These are phyloP conservation scores for Trichophyton mentagrophytes DNA, from an alignment of 2,329 filamentous ascomycete genomes.

Conservation along the genomic window DNA sequence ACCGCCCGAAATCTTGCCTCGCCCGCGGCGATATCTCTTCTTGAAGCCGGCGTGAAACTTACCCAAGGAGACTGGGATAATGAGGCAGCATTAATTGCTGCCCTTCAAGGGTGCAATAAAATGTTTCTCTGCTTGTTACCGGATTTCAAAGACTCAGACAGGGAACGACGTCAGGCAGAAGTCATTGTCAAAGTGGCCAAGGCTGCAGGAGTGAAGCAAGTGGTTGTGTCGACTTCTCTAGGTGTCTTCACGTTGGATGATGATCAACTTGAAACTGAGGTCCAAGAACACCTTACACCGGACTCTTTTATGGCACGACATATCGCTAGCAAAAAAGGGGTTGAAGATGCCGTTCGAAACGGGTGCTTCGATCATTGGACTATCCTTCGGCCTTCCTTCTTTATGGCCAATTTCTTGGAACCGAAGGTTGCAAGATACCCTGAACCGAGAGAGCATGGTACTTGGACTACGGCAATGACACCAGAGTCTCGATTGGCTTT, in stretches of 20 bases:
- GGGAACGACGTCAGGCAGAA: not conserved
- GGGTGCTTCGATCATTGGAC: not conserved
- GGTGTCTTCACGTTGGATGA: not conserved
- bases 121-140: not conserved
- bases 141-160: not conserved
- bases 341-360: not conserved
- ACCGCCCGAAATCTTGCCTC: not conserved
- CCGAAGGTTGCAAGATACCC: not conserved
- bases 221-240: not conserved
- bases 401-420: not conserved
- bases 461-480: not conserved
- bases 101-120: not conserved
- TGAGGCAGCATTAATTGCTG: not conserved
- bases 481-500: constrained; percentile 5
- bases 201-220: not conserved
- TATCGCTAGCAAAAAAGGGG: not conserved
- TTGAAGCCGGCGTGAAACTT: not conserved
- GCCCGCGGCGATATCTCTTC: not conserved
- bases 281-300: not conserved
- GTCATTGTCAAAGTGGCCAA: not conserved
- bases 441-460: not conserved
- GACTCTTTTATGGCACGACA: not conserved
- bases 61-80: not conserved
- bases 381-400: not conserved
- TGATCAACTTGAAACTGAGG: not conserved